A percentile compares a stretch with the other conserved stretches of the same genome.
These are phyloP conservation scores for Flaveria ramosissima DNA, from an alignment of 129 eudicot genomes.

Conservation along the genomic window DNA sequence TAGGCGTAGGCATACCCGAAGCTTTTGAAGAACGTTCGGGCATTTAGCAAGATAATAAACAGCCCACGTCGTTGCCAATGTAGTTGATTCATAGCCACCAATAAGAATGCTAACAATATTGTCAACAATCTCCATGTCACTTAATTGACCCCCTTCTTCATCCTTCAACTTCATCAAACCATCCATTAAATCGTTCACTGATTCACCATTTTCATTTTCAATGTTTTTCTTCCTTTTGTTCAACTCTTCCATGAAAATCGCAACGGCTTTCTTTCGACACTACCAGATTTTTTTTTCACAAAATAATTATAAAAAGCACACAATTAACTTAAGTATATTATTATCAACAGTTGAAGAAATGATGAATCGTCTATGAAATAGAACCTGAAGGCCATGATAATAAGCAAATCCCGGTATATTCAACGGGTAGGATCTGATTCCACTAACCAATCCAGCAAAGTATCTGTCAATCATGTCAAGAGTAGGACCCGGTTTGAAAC, in stretches of 20 bases:
- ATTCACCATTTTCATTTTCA: not conserved
- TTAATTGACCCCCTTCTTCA: conserved; percentile 48
- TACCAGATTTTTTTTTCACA: conserved; percentile 16
- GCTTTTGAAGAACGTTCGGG: conserved; percentile 61
- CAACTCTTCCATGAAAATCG: conserved; percentile 49
- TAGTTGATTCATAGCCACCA: conserved; percentile 49
- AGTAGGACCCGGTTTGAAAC: conserved; percentile 47
- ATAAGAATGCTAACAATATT: conserved; percentile 46
- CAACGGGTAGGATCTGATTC: conserved; percentile 47
- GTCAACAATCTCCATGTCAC: conserved; percentile 58
- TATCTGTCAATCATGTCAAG: conserved; percentile 40
- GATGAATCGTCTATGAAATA: not conserved
- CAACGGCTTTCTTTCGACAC: conserved; percentile 48
- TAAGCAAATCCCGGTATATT: conserved; percentile 62
- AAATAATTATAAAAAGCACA: not conserved
- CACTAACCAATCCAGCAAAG: conserved; percentile 34
- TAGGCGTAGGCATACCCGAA: conserved; percentile 46
- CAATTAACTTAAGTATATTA: not conserved
- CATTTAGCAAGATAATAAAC: conserved; percentile 58
- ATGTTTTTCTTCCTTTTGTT: conserved; percentile 47
- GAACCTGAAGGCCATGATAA: conserved; percentile 32
- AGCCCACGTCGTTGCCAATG: conserved; percentile 52
- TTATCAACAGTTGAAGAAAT: not conserved
- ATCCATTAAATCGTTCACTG: conserved; percentile 51
- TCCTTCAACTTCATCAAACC: conserved; percentile 60